phyloP scores from a whole-genome alignment of 768 basidiomycete species.

The Suillus subalutaceus region DNA sequence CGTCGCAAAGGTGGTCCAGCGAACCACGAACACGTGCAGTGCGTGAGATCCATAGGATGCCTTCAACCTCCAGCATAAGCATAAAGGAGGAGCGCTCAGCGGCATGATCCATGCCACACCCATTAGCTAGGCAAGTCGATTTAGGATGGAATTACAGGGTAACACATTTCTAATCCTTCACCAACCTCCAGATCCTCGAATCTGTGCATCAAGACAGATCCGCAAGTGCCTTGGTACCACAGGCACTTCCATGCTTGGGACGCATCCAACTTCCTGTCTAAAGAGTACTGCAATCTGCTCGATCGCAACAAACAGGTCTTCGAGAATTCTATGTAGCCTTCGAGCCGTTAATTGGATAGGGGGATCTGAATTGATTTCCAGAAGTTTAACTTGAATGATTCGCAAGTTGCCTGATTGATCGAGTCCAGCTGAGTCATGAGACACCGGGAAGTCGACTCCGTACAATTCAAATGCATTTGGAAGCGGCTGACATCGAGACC shows the following conservation, averaged over 20 bases:
- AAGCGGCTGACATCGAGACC: conserved; percentile 54
- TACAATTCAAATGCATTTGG: conserved; percentile 95
- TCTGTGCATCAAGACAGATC: conserved; percentile 66
- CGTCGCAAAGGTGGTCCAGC: no score
- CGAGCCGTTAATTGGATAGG: conserved; percentile 93
- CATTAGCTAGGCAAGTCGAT: background rate
- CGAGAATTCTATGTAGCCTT: conserved; percentile 78
- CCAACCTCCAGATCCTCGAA: conserved; percentile 36
- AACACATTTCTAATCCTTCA: conserved; percentile 4
- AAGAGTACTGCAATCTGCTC: conserved; percentile 61
- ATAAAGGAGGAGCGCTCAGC: background rate
- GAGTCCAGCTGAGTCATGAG: conserved; percentile 36
- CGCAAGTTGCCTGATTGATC: background rate
- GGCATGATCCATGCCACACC: background rate
- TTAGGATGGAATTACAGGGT: background rate
- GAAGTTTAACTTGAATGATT: conserved; percentile 64
- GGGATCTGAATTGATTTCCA: conserved; percentile 95
- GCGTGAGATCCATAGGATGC: no score
- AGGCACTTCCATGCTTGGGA: conserved; percentile 10
- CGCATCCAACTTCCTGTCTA: conserved; percentile 3
- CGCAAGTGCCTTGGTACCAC: conserved; percentile 62
- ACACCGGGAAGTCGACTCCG: conserved; percentile 90
- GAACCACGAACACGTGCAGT: no score
- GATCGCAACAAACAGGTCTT: conserved; percentile 77
- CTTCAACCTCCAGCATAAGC: background rate